Conservation (phyloP, 345 rosid genomes). For the Brassica cretica region DNA sequence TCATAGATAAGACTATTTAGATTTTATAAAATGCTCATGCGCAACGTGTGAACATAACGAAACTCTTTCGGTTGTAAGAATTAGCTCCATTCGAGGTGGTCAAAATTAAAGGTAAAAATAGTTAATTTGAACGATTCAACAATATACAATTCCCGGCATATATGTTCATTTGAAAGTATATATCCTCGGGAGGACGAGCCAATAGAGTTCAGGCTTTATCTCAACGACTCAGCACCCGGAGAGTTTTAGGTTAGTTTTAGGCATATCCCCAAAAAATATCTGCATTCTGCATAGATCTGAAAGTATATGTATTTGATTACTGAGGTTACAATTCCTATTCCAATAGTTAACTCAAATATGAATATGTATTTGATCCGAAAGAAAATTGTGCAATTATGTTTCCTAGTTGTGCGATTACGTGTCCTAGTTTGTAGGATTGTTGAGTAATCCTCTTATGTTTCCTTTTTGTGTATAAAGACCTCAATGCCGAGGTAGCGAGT, state of each 20-base stretch:
- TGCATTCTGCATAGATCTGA: not conserved
- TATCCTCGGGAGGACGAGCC: not conserved
- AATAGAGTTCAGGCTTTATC: not conserved
- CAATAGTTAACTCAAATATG: not conserved
- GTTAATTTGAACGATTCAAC: not conserved
- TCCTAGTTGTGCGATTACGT: not conserved
- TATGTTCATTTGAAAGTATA: slow-evolving; percentile 3
- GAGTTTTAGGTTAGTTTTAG: too few species aligned
- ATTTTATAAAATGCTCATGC: too few species aligned
- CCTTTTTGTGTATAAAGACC: too few species aligned
- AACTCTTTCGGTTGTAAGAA: not conserved
- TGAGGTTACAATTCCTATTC: not conserved
- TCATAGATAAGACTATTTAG: not conserved
- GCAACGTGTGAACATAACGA: not conserved
- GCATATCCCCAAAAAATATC: not conserved
- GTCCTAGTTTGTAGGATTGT: not conserved
- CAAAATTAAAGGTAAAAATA: not conserved
- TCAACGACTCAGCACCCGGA: not conserved
- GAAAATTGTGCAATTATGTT: not conserved
- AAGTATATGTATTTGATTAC: not conserved
- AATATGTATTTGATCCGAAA: not conserved
- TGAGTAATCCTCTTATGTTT: not conserved
- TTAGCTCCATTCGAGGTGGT: slow-evolving; percentile 1
- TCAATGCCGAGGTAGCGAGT: too few species aligned
- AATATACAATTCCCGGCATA: not conserved